phyloP scores from a whole-genome alignment of 371 early-diverging fungal species.

The Lichtheimia corymbifera region DNA sequence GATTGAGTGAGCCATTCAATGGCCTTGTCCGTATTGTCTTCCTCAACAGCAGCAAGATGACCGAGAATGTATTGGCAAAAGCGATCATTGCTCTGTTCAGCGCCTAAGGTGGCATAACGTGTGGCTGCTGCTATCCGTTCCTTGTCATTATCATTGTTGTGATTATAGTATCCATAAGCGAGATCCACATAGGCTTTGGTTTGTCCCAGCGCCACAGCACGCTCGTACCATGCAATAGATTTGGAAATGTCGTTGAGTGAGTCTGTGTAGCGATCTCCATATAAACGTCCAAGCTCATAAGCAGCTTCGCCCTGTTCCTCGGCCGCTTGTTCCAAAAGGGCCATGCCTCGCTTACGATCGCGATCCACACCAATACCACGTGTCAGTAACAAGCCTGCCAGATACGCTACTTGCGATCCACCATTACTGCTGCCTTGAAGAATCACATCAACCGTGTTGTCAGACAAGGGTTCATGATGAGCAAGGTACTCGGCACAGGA shows the following conservation, averaged over 20 bases:
- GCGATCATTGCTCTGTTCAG: slow-evolving; percentile 31
- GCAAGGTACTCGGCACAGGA: slow-evolving; percentile 19
- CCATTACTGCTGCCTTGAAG: slow-evolving; percentile 4
- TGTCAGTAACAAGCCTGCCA: slow-evolving; percentile 38
- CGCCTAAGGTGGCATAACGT: slow-evolving; percentile 37
- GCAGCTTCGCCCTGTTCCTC: slow-evolving; percentile 32
- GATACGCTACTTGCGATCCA: slow-evolving; percentile 20
- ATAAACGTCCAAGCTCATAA: slow-evolving; percentile 46
- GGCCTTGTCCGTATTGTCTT: slow-evolving; percentile 26
- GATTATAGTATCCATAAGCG: slow-evolving; percentile 42
- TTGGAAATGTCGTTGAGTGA: slow-evolving; percentile 26
- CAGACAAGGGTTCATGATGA: slow-evolving; percentile 6
- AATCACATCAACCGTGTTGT: slow-evolving; percentile 14
- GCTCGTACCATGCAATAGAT: slow-evolving; percentile 38
- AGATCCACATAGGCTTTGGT: slow-evolving; percentile 43
- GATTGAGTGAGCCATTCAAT: slow-evolving; percentile 36
- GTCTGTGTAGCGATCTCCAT: slow-evolving; percentile 42
- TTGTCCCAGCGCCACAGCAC: slow-evolving; percentile 39
- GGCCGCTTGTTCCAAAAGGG: slow-evolving; percentile 28
- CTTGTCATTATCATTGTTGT: slow-evolving; percentile 25
- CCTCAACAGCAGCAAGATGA: slow-evolving; percentile 29
- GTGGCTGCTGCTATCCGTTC: slow-evolving; percentile 19
- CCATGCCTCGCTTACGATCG: slow-evolving; percentile 25
- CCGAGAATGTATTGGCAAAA: slow-evolving; percentile 51
- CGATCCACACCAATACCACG: slow-evolving; percentile 36